These are phyloP conservation scores for Harringtonia lauricola DNA, from an alignment of 2,329 filamentous ascomycete genomes.

Conservation along the genomic window DNA sequence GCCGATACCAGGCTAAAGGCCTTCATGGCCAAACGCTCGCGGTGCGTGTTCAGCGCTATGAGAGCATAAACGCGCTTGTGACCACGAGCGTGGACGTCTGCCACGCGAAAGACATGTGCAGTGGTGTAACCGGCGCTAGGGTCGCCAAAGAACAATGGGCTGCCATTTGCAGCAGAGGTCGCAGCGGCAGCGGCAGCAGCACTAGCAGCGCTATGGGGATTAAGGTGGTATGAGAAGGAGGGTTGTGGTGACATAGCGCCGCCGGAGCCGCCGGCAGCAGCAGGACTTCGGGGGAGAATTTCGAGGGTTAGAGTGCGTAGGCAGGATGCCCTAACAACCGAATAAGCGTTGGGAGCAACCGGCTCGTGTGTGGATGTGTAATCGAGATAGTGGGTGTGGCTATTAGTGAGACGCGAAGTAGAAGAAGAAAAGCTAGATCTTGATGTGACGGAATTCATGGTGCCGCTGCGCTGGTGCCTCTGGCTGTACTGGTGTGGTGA, in stretches of 20 bases:
- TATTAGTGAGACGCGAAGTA: conserved; percentile 19
- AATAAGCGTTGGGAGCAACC: conserved; percentile 48
- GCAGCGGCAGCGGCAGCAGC: conserved; percentile 34
- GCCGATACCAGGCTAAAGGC: conserved; percentile 50
- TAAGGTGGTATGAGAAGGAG: conserved; percentile 24
- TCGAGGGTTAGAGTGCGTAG: conserved; percentile 57
- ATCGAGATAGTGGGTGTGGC: conserved; percentile 54
- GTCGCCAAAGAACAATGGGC: conserved; percentile 60
- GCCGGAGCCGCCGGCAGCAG: conserved; percentile 29
- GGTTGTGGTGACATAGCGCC: conserved; percentile 26
- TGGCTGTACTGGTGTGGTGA: conserved; percentile 11
- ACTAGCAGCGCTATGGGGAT: conserved; percentile 34
- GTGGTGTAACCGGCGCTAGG: conserved; percentile 55
- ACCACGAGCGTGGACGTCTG: conserved; percentile 55
- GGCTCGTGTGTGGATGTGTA: conserved; percentile 61
- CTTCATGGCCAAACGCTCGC: conserved; percentile 54
- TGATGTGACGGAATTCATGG: conserved; percentile 34
- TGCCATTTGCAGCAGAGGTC: conserved; percentile 43
- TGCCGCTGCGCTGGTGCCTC: conserved; percentile 23
- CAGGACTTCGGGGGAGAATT: conserved; percentile 46
- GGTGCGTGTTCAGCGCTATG: conserved; percentile 53
- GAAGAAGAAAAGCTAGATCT: conserved; percentile 42
- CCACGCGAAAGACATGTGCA: conserved; percentile 59
- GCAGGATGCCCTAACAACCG: conserved; percentile 55
- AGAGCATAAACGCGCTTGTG: conserved; percentile 61